Percentiles rank a stretch among this genome's conserved stretches.
These are phyloP conservation scores for Bacidia rubella DNA, from an alignment of 495 filamentous ascomycete species.

Conservation along the genomic window DNA sequence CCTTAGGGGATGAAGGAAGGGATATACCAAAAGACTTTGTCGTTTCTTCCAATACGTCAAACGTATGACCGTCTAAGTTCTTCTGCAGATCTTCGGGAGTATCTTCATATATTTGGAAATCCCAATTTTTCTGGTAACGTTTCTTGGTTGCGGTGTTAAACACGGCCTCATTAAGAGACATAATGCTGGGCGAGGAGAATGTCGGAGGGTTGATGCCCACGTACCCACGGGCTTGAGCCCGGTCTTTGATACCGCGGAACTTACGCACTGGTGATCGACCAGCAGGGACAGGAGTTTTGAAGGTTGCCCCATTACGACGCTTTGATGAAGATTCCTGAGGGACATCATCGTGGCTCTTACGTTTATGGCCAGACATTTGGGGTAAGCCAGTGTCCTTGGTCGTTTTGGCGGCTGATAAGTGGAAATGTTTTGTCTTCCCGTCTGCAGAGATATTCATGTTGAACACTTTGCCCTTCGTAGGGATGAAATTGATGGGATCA, in stretches of 20 bases:
- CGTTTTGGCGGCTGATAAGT: conserved; percentile 21
- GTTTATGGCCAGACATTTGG: conserved; percentile 22
- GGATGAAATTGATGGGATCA: conserved; percentile 48
- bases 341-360: conserved; percentile 14
- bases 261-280: conserved; percentile 45
- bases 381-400: conserved; percentile 21
- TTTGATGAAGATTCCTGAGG: conserved; percentile 15
- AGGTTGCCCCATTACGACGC: conserved; percentile 29
- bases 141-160: conserved; percentile 35
- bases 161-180: conserved; percentile 69
- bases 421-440: conserved; percentile 28
- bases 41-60: too few species aligned
- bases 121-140: conserved; percentile 39
- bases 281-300: conserved; percentile 42
- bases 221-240: conserved; percentile 47
- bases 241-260: conserved; percentile 49
- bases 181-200: conserved; percentile 37
- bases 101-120: conserved; percentile 92
- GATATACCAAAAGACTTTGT: conserved; percentile 23
- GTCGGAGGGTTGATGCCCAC: conserved; percentile 45
- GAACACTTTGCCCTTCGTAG: conserved; percentile 51
- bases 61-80: too few species aligned
- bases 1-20: neutral
- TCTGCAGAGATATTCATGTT: conserved; percentile 19
- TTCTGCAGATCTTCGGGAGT: conserved; percentile 73